Percentiles rank a stretch among this genome's conserved stretches.
Evolutionary conservation across 306 rosid species (phyloP).

Genomic region (Mimosa bimucronata): DNA sequence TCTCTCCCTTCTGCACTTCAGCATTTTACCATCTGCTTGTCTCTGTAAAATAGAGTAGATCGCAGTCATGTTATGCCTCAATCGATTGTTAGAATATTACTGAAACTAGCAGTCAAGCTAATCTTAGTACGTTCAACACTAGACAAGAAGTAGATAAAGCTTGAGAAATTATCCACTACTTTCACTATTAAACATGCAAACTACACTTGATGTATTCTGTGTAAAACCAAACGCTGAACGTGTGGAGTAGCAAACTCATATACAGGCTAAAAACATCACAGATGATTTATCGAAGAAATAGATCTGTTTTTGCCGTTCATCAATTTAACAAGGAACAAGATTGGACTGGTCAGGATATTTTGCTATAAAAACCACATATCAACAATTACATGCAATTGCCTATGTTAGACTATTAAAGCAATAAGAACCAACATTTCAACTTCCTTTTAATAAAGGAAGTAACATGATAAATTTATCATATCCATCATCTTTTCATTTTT

Average conservation of each 20-base stretch:
- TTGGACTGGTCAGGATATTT: neutral
- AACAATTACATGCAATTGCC: neutral
- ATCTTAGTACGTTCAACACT: neutral
- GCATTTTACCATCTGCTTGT: neutral
- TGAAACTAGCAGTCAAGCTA: conserved; percentile 6
- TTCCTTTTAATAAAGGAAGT: neutral
- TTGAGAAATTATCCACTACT: neutral
- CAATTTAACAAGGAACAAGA: neutral
- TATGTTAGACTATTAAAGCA: neutral
- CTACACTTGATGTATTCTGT: neutral
- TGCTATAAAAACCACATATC: neutral
- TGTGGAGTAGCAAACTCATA: neutral
- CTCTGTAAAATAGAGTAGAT: conserved; percentile 7
- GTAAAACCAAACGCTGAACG: neutral
- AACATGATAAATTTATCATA: neutral
- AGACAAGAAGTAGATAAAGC: neutral
- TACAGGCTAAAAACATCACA: neutral
- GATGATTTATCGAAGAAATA: neutral
- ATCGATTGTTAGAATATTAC: neutral
- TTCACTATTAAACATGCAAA: conserved; percentile 5
- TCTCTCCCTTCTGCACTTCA: neutral
- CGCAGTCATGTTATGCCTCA: neutral
- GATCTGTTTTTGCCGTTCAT: neutral
- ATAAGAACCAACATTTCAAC: neutral
- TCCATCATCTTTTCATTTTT: neutral